Evolutionary conservation across 2,329 filamentous ascomycete species (phyloP).

Genomic region (Diaporthe batatas): DNA sequence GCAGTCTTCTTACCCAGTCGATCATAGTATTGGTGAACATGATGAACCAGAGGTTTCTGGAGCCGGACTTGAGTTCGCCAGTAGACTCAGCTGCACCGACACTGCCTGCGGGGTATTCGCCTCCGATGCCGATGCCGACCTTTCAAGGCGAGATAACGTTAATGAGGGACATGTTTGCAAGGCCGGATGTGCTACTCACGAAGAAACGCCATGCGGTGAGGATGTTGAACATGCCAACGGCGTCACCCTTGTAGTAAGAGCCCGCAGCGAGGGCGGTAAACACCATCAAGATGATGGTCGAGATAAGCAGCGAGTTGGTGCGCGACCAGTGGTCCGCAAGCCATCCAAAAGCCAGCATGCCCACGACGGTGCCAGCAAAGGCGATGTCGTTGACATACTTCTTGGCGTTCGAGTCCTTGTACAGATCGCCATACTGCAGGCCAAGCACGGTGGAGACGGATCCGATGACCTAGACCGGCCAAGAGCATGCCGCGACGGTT

Average conservation of each 20-base stretch:
- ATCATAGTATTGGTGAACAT: constrained; percentile 92
- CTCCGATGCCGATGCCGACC: constrained; percentile 82
- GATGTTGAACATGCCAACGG: constrained; percentile 33
- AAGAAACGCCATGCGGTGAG: constrained; percentile 89
- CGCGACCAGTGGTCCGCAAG: constrained; percentile 87
- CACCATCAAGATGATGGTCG: constrained; percentile 85
- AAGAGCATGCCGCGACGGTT: not conserved
- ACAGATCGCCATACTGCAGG: constrained; percentile 77
- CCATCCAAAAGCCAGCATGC: constrained; percentile 85
- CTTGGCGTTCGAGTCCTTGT: constrained; percentile 75
- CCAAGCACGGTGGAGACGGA: constrained; percentile 84
- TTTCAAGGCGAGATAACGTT: constrained; percentile 41
- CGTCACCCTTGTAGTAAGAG: constrained; percentile 75
- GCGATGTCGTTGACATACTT: constrained; percentile 80
- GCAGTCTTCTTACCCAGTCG: constrained; percentile 60
- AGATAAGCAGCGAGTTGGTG: constrained; percentile 83
- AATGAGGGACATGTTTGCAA: not conserved
- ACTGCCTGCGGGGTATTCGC: constrained; percentile 83
- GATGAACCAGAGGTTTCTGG: constrained; percentile 91
- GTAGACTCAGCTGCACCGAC: constrained; percentile 88
- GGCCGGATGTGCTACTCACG: constrained; percentile 43
- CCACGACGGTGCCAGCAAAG: constrained; percentile 88
- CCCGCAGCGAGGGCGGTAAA: constrained; percentile 86
- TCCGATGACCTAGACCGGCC: constrained; percentile 78
- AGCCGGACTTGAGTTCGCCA: constrained; percentile 83